A percentile compares a stretch with the other conserved stretches of the same genome.
Conservation (phyloP, 345 rosid species). For the Sonneratia caseolaris region DNA sequence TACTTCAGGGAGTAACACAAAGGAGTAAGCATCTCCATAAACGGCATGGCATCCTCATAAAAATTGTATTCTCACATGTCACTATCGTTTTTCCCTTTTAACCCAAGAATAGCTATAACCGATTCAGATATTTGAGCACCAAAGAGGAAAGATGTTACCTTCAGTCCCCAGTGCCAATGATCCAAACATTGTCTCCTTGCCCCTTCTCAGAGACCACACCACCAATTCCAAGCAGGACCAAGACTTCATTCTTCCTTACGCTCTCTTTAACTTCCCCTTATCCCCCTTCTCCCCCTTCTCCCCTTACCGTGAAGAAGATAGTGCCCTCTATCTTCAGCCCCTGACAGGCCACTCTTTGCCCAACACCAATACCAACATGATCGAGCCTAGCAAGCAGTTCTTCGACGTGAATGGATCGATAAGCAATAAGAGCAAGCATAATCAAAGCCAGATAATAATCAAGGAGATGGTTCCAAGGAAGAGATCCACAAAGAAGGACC, state of each 20-base stretch:
- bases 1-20: not conserved
- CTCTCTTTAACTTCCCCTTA: conserved; percentile 22
- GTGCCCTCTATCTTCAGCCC: conserved; percentile 17
- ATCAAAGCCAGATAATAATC: not conserved
- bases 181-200: conserved; percentile 6
- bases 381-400: not conserved
- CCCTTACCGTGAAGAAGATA: conserved; percentile 22
- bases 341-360: not conserved
- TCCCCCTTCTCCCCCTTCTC: conserved; percentile 53
- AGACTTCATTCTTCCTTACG: conserved; percentile 22
- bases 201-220: conserved; percentile 17
- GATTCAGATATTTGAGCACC: not conserved
- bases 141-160: conserved; percentile 27
- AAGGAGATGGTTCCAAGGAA: conserved; percentile 13
- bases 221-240: conserved; percentile 23
- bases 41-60: not conserved
- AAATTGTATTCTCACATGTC: not conserved
- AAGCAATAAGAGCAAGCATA: not conserved
- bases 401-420: not conserved
- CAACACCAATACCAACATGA: conserved; percentile 4
- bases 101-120: not conserved
- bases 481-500: conserved; percentile 47
- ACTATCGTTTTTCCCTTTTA: not conserved
- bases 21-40: not conserved
- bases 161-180: conserved; percentile 20